Conservation (phyloP, 2,329 filamentous ascomycete species). For the Sporothrix schenckii region DNA sequence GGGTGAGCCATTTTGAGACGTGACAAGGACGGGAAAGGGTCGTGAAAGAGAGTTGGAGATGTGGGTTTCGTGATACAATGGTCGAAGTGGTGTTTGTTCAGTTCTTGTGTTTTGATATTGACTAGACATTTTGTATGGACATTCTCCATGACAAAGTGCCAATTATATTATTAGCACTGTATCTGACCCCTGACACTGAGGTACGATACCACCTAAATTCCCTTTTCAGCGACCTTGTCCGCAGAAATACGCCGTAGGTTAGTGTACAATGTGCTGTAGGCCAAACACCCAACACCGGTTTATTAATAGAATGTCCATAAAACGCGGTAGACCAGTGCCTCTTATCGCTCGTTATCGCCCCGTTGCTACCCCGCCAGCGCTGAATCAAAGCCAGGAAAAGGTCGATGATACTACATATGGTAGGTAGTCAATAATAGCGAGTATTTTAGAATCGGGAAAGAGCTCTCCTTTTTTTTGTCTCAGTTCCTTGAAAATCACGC, state of each 20-base stretch:
- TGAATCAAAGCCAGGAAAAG: slow-evolving; percentile 19
- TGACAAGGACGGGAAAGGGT: background rate
- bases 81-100: background rate
- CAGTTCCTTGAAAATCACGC: slow-evolving; percentile 33
- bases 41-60: background rate
- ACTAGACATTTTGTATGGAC: no score
- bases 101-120: no score
- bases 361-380: slow-evolving; percentile 19
- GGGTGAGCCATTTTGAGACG: slow-evolving; percentile 43
- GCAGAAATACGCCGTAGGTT: no score
- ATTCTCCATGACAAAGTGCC: no score
- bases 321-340: background rate
- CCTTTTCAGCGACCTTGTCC: no score
- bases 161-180: no score
- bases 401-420: background rate
- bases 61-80: background rate
- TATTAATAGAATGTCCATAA: no score
- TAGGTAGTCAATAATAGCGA: slow-evolving; percentile 26
- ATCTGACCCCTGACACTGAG: no score
- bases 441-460: slow-evolving; percentile 4
- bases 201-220: no score
- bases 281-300: no score
- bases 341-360: background rate
- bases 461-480: slow-evolving; percentile 26
- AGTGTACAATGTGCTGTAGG: no score